Conservation (phyloP, 805 yeast genomes). For the Aciculoconidium aculeatum region DNA sequence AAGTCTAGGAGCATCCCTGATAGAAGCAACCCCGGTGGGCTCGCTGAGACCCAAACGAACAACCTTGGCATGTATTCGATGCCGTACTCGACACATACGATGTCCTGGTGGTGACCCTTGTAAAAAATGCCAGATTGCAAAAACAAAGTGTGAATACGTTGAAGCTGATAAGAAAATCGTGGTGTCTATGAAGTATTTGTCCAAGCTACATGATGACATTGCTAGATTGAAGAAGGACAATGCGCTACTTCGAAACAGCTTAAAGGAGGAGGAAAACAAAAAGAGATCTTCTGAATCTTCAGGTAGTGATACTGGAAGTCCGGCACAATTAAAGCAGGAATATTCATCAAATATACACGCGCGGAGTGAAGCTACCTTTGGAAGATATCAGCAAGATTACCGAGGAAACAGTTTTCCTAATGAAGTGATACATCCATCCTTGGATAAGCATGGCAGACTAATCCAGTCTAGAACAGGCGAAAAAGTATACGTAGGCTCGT, state of each 20-base stretch:
- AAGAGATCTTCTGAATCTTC: background rate
- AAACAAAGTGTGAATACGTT: slow-evolving; percentile 59
- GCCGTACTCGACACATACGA: slow-evolving; percentile 66
- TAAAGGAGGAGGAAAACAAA: slow-evolving; percentile 24
- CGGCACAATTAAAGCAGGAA: background rate
- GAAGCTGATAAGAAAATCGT: slow-evolving; percentile 70
- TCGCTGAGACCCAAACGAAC: slow-evolving; percentile 26
- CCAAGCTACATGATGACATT: slow-evolving; percentile 62
- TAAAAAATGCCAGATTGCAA: slow-evolving; percentile 50
- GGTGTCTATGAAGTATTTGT: slow-evolving; percentile 64
- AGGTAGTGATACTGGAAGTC: background rate
- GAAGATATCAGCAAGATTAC: background rate
- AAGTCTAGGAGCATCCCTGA: slow-evolving; percentile 1
- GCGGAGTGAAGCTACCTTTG: background rate
- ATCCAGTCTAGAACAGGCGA: slow-evolving; percentile 74
- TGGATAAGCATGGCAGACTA: slow-evolving; percentile 65
- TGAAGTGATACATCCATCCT: slow-evolving; percentile 65
- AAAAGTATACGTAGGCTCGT: slow-evolving; percentile 70
- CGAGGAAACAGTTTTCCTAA: slow-evolving; percentile 2
- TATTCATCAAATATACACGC: too few relatives aligned
- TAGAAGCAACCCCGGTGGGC: background rate
- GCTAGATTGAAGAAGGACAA: slow-evolving; percentile 62
- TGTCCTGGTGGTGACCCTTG: slow-evolving; percentile 81
- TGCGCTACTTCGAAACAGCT: slow-evolving; percentile 44
- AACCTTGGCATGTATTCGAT: slow-evolving; percentile 52